A percentile compares a stretch with the other conserved stretches of the same genome.
Evolutionary conservation across 768 basidiomycete species (phyloP).

Genomic region (Dioszegia hungarica): DNA sequence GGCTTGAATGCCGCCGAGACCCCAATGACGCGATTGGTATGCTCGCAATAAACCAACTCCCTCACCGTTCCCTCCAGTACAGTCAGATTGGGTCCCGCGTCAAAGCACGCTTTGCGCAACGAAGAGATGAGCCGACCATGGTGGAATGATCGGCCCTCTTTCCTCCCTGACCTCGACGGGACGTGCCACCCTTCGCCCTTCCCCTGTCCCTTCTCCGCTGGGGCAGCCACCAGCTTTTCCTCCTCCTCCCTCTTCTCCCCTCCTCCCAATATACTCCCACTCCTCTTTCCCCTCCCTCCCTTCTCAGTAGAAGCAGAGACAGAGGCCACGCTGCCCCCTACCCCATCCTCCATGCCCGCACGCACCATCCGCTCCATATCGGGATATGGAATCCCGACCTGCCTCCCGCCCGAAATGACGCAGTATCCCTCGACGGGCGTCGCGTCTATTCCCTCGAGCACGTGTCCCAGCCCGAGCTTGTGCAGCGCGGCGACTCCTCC

Average conservation of each 20-base stretch:
- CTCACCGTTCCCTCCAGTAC: conserved; percentile 46
- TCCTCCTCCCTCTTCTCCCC: background rate
- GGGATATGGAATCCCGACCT: conserved; percentile 88
- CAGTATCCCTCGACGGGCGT: conserved; percentile 80
- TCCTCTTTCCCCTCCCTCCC: conserved; percentile 1
- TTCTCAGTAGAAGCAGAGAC: conserved; percentile 6
- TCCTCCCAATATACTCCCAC: conserved; percentile 12
- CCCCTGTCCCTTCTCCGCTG: background rate
- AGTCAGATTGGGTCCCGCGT: conserved; percentile 28
- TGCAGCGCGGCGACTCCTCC: conserved; percentile 74
- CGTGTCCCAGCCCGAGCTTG: conserved; percentile 68
- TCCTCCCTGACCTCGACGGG: conserved; percentile 24
- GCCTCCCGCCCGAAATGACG: conserved; percentile 58
- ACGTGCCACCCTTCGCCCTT: no score
- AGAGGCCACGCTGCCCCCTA: conserved; percentile 2
- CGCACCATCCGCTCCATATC: conserved; percentile 27
- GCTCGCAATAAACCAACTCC: conserved; percentile 56
- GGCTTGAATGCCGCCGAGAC: conserved; percentile 38
- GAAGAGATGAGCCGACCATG: conserved; percentile 85
- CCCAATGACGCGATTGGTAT: conserved; percentile 54
- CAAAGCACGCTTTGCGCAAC: conserved; percentile 67
- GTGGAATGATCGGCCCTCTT: conserved; percentile 81
- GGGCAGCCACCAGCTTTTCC: background rate
- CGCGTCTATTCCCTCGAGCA: conserved; percentile 82
- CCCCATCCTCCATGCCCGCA: conserved; percentile 17